Percentiles rank a stretch among this genome's conserved stretches.
Conservation (phyloP, 177 flowering plant species). For the Vitis hybrid region DNA sequence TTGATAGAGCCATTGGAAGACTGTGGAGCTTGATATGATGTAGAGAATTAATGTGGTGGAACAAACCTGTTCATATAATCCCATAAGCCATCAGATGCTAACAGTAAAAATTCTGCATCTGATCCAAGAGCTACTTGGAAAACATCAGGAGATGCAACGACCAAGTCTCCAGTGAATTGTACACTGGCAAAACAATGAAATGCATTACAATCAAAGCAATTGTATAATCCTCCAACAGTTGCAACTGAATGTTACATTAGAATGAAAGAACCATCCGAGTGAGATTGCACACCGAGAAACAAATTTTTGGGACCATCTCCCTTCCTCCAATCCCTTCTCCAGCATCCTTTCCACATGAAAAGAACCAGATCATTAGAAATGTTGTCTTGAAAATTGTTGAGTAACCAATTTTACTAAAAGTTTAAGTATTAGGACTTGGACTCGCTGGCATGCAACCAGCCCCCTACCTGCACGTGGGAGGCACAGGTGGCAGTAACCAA, state of each 20-base stretch:
- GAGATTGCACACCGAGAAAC: constrained; percentile 59
- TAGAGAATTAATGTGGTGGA: neutral
- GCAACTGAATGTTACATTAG: neutral
- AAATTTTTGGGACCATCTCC: constrained; percentile 85
- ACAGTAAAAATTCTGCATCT: constrained; percentile 76
- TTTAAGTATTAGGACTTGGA: too few relatives aligned
- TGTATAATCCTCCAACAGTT: neutral
- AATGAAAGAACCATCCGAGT: neutral
- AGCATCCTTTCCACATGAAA: constrained; percentile 61
- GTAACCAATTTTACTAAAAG: neutral
- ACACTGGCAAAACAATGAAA: constrained; percentile 43
- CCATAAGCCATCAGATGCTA: constrained; percentile 98
- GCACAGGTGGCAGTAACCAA: too few relatives aligned
- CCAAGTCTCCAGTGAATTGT: constrained; percentile 67
- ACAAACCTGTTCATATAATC: constrained; percentile 88
- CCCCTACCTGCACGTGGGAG: too few relatives aligned
- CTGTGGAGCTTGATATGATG: neutral
- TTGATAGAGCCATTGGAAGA: neutral
- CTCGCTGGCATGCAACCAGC: too few relatives aligned
- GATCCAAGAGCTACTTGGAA: constrained; percentile 60
- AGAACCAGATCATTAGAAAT: constrained; percentile 9
- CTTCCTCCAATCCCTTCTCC: constrained; percentile 76
- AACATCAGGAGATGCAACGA: constrained; percentile 75
- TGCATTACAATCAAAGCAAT: constrained; percentile 7
- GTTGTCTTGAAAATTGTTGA: neutral